Evolutionary conservation across 2,329 filamentous ascomycete genomes (phyloP).

Genomic region (Ophiostoma himal-ulmi): DNA sequence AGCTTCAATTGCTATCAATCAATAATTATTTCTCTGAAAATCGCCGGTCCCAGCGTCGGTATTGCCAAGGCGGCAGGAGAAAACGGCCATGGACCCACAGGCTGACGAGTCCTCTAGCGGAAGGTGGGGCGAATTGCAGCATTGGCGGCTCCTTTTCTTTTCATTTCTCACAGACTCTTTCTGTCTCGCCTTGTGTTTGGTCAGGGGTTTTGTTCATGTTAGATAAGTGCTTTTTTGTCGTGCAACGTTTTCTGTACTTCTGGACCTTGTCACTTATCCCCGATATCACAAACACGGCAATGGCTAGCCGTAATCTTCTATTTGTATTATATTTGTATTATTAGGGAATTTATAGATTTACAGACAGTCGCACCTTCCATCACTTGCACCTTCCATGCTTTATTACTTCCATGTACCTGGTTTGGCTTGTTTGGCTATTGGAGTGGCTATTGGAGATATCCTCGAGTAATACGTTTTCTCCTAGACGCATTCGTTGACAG

Average conservation of each 20-base stretch:
- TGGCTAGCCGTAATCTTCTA: background rate
- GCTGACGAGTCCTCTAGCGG: constrained; percentile 20
- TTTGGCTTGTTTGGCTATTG: background rate
- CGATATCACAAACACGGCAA: background rate
- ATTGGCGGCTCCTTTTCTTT: background rate
- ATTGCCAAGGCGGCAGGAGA: constrained; percentile 17
- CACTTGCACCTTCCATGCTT: background rate
- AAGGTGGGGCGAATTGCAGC: background rate
- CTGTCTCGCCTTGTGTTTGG: background rate
- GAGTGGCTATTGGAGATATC: too few species aligned
- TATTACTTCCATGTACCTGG: background rate
- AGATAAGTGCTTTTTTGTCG: background rate
- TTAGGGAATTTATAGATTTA: background rate
- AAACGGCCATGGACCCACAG: constrained; percentile 17
- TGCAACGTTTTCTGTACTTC: background rate
- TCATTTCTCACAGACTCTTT: background rate
- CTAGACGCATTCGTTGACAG: too few species aligned
- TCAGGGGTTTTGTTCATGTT: background rate
- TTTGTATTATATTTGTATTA: too few species aligned
- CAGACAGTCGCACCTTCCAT: too few species aligned
- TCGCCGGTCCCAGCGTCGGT: constrained; percentile 1
- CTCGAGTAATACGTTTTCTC: too few species aligned
- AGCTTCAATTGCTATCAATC: too few species aligned
- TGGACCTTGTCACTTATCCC: background rate
- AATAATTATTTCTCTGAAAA: background rate